Base-by-base conservation (phyloP, 139 green algal species). In the Chlorella sp. region DNA sequence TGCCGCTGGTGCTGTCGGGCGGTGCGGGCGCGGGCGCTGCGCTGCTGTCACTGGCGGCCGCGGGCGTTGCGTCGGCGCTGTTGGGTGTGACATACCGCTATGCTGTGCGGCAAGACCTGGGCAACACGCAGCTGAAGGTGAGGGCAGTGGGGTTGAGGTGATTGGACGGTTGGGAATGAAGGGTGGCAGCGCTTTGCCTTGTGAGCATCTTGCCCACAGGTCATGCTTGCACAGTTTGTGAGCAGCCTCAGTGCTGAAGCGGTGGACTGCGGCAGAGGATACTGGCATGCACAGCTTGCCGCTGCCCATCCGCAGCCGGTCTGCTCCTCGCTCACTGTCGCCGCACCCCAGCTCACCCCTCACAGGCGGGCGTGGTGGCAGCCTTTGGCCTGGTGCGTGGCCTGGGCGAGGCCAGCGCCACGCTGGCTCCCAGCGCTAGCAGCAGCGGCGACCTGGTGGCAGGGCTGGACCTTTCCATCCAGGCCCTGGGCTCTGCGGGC, bases 1-100 rank as follows among this genome's bases (percentile, higher is more conserved):
- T 95, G 73, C 93, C 93, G 4, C 72, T 96, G 9, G 56, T 85
- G 34, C 23, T 85, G 11, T 74, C 78, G 0, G 30, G 68, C 51
- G 51, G 51, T 21, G 51, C 51, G 9, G 67, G 67, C 30, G 67
- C 9, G 4, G 56, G 32, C 17, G 75, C 34, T 3, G 56, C 56
- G 32, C 75, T 82, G 57, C 57, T 82, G 36, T 62, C 75, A 20
- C 57, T 82, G 32, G 75, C 56, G 12, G 57, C 76, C 1, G 76
- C 60, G 4, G 76, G 76, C 21, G 36, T 82, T 21, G 57, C 76
- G 1, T 82, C 76, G 11, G 76, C 76, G 32, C 57, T 82, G 76
- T 38, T 82, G 76, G 76, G 76, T 0, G 76, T 82, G 20, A 82
- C 76, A 60, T 82, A 82, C 38, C 76, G 76, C 57, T 82, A 82